Base-by-base conservation (phyloP, 805 yeast species). In the Blastobotrys americana region DNA sequence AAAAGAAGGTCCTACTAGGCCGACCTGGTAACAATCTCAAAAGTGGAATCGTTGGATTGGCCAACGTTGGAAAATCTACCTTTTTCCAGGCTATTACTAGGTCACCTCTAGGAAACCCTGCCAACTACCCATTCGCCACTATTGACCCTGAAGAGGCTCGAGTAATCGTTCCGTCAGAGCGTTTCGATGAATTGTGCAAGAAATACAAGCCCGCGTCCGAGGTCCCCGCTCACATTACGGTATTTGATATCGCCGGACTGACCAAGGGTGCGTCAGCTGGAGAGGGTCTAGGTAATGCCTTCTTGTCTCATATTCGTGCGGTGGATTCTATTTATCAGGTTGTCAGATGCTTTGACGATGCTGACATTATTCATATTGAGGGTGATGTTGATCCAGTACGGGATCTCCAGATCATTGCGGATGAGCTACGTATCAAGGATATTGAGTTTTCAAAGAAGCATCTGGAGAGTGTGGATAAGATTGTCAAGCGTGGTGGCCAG, bases 271-370 rank as follows among this genome's bases (percentile, higher is more conserved):
- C 97, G 33, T 80, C 87, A 49, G 82, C 84, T 44, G 97, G 97
- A 67, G 97, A 88, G 70, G 98, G 98, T 65, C 78, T 93, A 55
- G 98, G 98, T 63, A 93, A 93, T 67, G 95, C 95, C 52, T 93
- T 93, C 77, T 78, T 93, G 71, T 82, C 95, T 56, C 89, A 93
- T 67, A 93, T 93, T 59, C 80, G 97, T 69, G 93, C 96, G 40
- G 98, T 93, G 46, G 98, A 93, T 76, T 96, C 97, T 51, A 82
- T 93, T 54, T 93, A 84, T 72, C 97, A 93, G 72, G 96, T 93
- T 53, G 97, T 93, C 41, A 82, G 98, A 70, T 85, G 95, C 69
- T 93, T 93, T 61, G 96, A 88, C 63, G 98, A 93, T 67, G 94
- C 96, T 33, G 98, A 93, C 64, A 93, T 93, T 59, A 88, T 89